Conservation (phyloP, 352 stramenopile species). For the Globisporangium paddicum region DNA sequence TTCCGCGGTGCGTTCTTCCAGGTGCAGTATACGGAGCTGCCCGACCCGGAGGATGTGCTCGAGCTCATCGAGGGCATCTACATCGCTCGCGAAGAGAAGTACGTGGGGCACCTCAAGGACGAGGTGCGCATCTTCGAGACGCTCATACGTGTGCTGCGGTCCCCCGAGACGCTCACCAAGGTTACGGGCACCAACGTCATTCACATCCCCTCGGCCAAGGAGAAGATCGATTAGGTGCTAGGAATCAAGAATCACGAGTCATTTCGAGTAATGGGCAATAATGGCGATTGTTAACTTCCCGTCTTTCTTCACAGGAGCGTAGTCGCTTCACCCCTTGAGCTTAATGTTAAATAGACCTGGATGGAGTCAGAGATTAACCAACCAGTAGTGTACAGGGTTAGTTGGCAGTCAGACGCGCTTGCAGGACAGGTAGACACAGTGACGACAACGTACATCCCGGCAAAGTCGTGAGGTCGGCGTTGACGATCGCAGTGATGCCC, state of each 20-base stretch:
- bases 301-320: background rate
- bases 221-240: constrained; percentile 81
- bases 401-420: background rate
- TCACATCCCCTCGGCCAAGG: constrained; percentile 79
- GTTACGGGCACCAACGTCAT: constrained; percentile 84
- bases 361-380: background rate
- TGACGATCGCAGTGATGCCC: constrained; percentile 93
- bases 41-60: constrained; percentile 76
- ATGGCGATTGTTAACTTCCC: background rate
- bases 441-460: constrained; percentile 79
- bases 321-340: constrained; percentile 55
- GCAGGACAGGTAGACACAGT: background rate
- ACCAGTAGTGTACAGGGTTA: background rate
- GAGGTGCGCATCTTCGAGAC: constrained; percentile 88
- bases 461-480: constrained; percentile 90
- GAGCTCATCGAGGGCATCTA: constrained; percentile 88
- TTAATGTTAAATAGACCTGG: constrained; percentile 91
- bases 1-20: constrained; percentile 77
- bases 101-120: constrained; percentile 85
- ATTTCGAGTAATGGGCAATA: too few relatives aligned
- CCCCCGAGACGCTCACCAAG: constrained; percentile 79
- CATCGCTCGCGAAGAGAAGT: constrained; percentile 76
- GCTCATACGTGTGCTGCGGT: constrained; percentile 77
- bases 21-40: constrained; percentile 81
- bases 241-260: too few relatives aligned